A percentile compares a stretch with the other conserved stretches of the same genome.
Conservation (phyloP, 192 early-diverging fungal genomes). For the Diversispora epigaea region DNA sequence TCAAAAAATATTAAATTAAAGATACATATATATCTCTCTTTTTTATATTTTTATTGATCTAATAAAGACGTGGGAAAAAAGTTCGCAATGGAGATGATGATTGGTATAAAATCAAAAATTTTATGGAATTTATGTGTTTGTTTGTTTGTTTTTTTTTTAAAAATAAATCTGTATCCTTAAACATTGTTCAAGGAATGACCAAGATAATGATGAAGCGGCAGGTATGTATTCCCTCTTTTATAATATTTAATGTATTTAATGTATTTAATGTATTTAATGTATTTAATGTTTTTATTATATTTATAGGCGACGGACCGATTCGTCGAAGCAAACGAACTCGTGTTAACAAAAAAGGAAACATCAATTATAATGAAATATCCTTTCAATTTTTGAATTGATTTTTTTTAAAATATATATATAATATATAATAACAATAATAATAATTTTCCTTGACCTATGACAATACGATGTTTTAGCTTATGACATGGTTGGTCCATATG, state of each 20-base stretch:
- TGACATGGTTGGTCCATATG: constrained; percentile 36
- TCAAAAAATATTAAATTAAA: neutral
- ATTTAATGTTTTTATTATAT: neutral
- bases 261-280: too few species aligned
- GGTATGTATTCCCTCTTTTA: too few species aligned
- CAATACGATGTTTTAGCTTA: constrained; percentile 19
- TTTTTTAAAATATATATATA: neutral
- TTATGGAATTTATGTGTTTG: neutral
- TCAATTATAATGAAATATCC: constrained; percentile 35
- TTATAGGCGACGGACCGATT: neutral
- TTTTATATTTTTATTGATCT: neutral
- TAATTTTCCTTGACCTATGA: neutral
- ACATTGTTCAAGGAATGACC: too few species aligned
- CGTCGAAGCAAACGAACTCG: constrained; percentile 16
- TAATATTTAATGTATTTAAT: neutral
- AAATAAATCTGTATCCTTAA: too few species aligned
- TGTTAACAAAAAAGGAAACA: neutral
- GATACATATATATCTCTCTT: neutral
- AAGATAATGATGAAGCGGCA: too few species aligned
- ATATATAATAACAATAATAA: neutral
- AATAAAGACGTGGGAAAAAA: neutral
- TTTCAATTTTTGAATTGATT: neutral
- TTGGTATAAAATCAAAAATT: neutral
- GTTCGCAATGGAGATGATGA: neutral
- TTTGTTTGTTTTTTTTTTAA: too few species aligned